Evolutionary conservation across 345 rosid genomes (phyloP), one percentile per base, ranked within the genome.

Genomic region (Eucalyptus marginata): DNA sequence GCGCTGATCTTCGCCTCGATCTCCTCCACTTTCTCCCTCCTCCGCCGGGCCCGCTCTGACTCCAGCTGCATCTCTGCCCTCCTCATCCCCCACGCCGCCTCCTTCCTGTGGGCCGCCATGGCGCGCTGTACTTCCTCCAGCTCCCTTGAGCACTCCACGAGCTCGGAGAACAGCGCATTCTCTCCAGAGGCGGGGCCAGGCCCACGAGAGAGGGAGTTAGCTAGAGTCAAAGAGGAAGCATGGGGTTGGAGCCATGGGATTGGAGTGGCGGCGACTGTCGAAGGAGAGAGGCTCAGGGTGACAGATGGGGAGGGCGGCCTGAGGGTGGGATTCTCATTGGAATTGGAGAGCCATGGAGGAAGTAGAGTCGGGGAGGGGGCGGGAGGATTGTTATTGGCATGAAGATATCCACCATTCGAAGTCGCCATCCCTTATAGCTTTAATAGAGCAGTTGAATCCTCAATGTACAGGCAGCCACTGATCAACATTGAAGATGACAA

Each of bases 11-110:
- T 97, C 2, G 93, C 93, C 89, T 97, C 99, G 15, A 96, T 94
- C 93, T 97, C 99, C 79, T 98, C 98, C 93, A 92, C 93, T 92
- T 96, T 98, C 95, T 97, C 99, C 92, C 96, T 95, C 91, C 94
- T 94, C 86, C 96, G 91, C 90, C 94, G 90, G 2, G 95, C 92
- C 92, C 95, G 96, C 95, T 98, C 99, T 0, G 99, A 97, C 88
- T 98, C 99, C 87, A 98, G 90, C 92, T 98, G 99, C 92, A 97
- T 88, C 91, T 98, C 99, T 13, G 97, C 91, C 90, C 99, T 93
- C 86, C 96, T 94, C 91, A 98, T 92, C 90, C 99, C 95, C 99
- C 99, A 98, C 3, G 97, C 95, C 5, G 99, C 97, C 90, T 98
- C 99, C 86, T 98, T 98, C 95, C 95, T 97, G 92, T 96, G 98